Evolutionary conservation across 2,329 filamentous ascomycete genomes (phyloP), one percentile per base, ranked within the genome.

Genomic region (Bipolaris oryzae): DNA sequence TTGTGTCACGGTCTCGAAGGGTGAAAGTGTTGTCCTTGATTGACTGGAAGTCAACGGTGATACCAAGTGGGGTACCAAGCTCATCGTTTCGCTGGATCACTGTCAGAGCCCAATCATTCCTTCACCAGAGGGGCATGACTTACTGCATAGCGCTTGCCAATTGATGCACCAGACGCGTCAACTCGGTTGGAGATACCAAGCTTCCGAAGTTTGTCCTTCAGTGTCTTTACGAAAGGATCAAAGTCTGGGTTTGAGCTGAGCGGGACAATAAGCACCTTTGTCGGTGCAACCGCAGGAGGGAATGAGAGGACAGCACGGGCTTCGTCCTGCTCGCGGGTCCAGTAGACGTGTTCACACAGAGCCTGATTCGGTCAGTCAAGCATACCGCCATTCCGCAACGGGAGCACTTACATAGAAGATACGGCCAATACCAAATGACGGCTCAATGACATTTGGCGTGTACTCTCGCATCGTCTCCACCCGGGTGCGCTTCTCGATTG

Each of bases 11-110:
- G 76, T 98, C 94, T 73, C 94, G 84, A 63, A 98, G 85, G 1
- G 94, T 98, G 73, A 96, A 86, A 7, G 89, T 90, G 74, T 86
- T 86, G 76, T 97, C 92, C 78, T 96, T 87, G 66, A 96, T 81
- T 45, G 91, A 96, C 82, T 98, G 91, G 85, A 97, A 98, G 50
- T 98, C 94, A 58, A 98, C 86, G 0, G 94, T 98, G 77, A 98
- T 88, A 74, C 92, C 94, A 63, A 97, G 88, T 7, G 94, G 92
- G 42, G 95, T 98, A 71, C 94, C 95, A 57, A 97, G 85, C 80
- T 98, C 94, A 77, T 98, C 94, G 76, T 97, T 97, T 70, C 95
- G 88, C 74, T 74, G 53, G 23, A 43, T n/a, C 2, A 23, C n/a
- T 52, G 55, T 73, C 62, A 74, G 68, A 31, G 13, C 21, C 39